Conservation (phyloP, 2,329 filamentous ascomycete species). For the Monilinia fructigena region DNA sequence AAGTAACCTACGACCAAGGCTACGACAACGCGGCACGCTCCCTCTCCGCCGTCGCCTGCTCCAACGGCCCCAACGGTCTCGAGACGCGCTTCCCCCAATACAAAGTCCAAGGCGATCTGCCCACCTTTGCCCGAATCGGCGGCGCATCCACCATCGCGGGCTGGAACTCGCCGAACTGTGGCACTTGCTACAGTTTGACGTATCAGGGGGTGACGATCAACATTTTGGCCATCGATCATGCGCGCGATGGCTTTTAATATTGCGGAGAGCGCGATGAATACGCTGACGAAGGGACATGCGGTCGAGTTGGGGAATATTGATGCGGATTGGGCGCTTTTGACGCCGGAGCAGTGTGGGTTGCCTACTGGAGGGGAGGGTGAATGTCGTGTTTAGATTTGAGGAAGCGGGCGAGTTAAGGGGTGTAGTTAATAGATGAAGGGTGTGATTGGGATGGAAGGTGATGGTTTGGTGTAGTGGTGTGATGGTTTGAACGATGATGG, state of each 20-base stretch:
- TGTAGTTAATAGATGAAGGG: too few relatives aligned
- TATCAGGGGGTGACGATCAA: constrained; percentile 53
- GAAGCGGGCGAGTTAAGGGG: background rate
- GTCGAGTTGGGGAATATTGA: constrained; percentile 52
- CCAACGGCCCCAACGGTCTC: constrained; percentile 65
- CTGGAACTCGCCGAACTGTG: constrained; percentile 56
- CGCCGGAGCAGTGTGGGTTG: constrained; percentile 46
- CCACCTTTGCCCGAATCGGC: constrained; percentile 55
- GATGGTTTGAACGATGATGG: background rate
- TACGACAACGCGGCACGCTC: constrained; percentile 63
- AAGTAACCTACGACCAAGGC: constrained; percentile 70
- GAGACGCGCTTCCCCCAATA: constrained; percentile 48
- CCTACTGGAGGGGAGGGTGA: background rate
- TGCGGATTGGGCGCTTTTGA: constrained; percentile 49
- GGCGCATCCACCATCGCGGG: constrained; percentile 51
- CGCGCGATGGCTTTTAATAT: constrained; percentile 57
- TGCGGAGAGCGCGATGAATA: constrained; percentile 54
- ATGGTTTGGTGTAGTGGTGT: constrained; percentile 7
- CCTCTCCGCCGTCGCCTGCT: constrained; percentile 61
- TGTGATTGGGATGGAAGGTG: background rate
- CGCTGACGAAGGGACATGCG: constrained; percentile 53
- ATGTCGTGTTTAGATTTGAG: background rate
- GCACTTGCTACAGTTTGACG: constrained; percentile 56
- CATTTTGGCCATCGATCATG: constrained; percentile 56
- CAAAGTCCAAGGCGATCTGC: constrained; percentile 52